These are phyloP conservation scores for Suillus weaverae DNA, from an alignment of 768 basidiomycete genomes.

Conservation along the genomic window DNA sequence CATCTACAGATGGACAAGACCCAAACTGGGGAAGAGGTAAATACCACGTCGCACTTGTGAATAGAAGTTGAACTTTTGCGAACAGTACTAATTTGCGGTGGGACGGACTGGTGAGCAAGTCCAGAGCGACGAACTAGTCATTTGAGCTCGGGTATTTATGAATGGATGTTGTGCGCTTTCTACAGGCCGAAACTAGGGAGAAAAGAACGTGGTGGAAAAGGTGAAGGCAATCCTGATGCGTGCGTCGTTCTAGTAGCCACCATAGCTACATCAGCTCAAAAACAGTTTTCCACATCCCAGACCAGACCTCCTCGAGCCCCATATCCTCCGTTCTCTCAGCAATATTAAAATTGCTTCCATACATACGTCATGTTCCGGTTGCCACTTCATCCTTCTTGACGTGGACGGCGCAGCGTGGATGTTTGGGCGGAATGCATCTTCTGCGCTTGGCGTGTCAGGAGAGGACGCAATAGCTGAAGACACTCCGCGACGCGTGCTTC, in stretches of 20 bases:
- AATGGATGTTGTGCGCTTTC: slow-evolving; percentile 11
- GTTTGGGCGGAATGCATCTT: slow-evolving; percentile 80
- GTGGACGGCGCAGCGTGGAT: slow-evolving; percentile 81
- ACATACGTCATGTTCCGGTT: slow-evolving; percentile 73
- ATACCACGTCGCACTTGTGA: slow-evolving; percentile 12
- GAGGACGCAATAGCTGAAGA: slow-evolving; percentile 69
- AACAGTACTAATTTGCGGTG: slow-evolving; percentile 80
- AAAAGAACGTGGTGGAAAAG: slow-evolving; percentile 61
- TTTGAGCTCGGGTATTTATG: slow-evolving; percentile 2
- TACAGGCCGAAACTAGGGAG: slow-evolving; percentile 73
- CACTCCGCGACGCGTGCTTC: slow-evolving; percentile 60
- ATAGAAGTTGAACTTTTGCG: slow-evolving; percentile 15
- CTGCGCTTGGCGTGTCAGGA: slow-evolving; percentile 61
- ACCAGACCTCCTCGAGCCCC: slow-evolving; percentile 85
- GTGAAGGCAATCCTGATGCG: slow-evolving; percentile 42
- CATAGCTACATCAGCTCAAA: neutral
- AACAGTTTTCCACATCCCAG: slow-evolving; percentile 32
- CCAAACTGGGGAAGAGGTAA: slow-evolving; percentile 47
- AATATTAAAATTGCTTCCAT: slow-evolving; percentile 75
- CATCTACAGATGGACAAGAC: slow-evolving; percentile 28
- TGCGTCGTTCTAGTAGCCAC: slow-evolving; percentile 9
- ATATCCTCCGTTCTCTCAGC: slow-evolving; percentile 84
- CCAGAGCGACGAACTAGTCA: slow-evolving; percentile 18
- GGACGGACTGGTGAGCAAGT: slow-evolving; percentile 75
- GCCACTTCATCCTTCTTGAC: slow-evolving; percentile 77